Percentiles rank a stretch among this genome's conserved stretches.
Conservation (phyloP, 148 eudicot species). For the Chenopodium berlandieri region DNA sequence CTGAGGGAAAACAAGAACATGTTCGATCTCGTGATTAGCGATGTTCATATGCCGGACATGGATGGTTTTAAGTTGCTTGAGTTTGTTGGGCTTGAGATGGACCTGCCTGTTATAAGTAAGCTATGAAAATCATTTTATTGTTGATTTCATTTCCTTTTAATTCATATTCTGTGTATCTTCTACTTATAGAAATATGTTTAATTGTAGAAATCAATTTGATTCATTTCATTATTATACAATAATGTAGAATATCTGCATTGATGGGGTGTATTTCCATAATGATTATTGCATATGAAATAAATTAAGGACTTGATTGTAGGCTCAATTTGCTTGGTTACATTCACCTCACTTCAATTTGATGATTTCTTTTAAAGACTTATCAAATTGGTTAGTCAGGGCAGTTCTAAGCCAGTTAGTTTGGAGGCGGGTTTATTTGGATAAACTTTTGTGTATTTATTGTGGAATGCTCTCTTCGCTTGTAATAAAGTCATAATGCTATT, state of each 20-base stretch:
- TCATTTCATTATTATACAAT: neutral
- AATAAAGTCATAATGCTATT: neutral
- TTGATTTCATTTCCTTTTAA: neutral
- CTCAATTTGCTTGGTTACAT: neutral
- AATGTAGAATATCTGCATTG: neutral
- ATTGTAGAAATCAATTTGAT: neutral
- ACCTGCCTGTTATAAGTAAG: slow-evolving; percentile 66
- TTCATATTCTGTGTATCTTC: neutral
- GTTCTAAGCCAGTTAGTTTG: too few species aligned
- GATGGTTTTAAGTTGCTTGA: slow-evolving; percentile 68
- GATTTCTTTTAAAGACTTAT: neutral
- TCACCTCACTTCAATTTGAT: neutral
- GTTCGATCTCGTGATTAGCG: slow-evolving; percentile 60
- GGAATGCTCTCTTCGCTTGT: neutral
- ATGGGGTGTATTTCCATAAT: neutral
- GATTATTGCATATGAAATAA: neutral
- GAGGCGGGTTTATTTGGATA: neutral
- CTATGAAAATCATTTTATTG: neutral
- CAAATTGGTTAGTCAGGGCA: neutral
- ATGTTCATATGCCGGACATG: slow-evolving; percentile 69
- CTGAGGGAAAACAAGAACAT: slow-evolving; percentile 47
- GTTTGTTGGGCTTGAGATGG: slow-evolving; percentile 67
- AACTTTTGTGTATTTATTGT: neutral
- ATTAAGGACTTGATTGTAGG: neutral
- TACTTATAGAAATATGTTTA: neutral